A percentile compares a stretch with the other conserved stretches of the same genome.
Conservation (phyloP, 75 land plant genomes). For the Cryptomeria japonica region DNA sequence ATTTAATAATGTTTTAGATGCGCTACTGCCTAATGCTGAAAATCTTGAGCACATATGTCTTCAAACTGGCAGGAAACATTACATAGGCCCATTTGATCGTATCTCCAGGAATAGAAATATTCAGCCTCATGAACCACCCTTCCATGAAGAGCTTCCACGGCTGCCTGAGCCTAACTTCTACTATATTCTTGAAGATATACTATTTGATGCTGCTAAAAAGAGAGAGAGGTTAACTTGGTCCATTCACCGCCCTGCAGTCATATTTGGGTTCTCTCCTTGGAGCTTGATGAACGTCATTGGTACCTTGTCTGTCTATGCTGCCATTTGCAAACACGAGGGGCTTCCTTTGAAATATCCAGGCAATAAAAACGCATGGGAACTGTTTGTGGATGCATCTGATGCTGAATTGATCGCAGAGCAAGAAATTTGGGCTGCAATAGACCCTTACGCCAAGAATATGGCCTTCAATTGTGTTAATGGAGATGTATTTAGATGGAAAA, state of each 20-base stretch:
- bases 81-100: constrained; percentile 59
- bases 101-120: constrained; percentile 12
- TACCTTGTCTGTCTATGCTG: too few species aligned
- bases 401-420: too few species aligned
- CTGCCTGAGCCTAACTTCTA: constrained; percentile 49
- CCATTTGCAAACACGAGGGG: neutral
- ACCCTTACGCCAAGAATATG: constrained; percentile 61
- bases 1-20: too few species aligned
- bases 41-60: too few species aligned
- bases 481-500: constrained; percentile 16
- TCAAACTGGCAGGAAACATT: constrained; percentile 40
- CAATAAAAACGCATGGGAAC: neutral
- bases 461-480: constrained; percentile 76
- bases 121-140: constrained; percentile 13
- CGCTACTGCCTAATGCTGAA: too few species aligned
- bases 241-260: too few species aligned
- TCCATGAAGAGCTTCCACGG: constrained; percentile 61
- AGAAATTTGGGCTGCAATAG: too few species aligned
- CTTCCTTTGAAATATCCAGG: constrained; percentile 32
- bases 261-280: too few species aligned
- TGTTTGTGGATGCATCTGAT: neutral
- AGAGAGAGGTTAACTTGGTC: constrained; percentile 7
- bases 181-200: too few species aligned
- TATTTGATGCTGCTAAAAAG: constrained; percentile 13
- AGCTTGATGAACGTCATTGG: too few species aligned